Base-by-base conservation (phyloP, 495 filamentous ascomycete genomes). In the Daldinia vernicosa region DNA sequence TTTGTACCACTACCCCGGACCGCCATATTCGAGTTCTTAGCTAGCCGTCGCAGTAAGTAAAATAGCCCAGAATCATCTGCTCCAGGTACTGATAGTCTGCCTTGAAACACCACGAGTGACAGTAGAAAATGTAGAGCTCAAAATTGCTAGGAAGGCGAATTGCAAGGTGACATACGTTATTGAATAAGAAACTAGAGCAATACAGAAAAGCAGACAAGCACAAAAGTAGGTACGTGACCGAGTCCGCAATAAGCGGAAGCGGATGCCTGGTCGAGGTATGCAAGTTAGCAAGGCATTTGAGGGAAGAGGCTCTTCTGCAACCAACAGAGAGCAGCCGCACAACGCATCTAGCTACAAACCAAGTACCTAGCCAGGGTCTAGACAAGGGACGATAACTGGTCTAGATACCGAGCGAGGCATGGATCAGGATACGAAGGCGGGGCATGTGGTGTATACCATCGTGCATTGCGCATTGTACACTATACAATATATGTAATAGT, bases 361-460 rank as follows among this genome's bases (percentile, higher is more conserved):
- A 35, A 14, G 12, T 35, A 35, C 4, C 33, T 35, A 35, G 54
- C 32, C 9, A 26, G 53, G 35, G 55, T 32, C 65, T 52, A 47
- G 59, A 33, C 17, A 50, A 14, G 61, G 47, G 27, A 66, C 53
- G 53, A 63, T 63, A 60, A 50, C 24, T 33, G 35, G 53, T 33
- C 28, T 12, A 52, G 53, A 61, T 40, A 35, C 54, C 57, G 37
- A 56, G 30, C 40, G 30, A 35, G 24, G 17, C 24, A 58, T 66
- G 69, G 59, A 14, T 47, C 57, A 43, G 70, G 69, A 73, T 73
- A 73, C 66, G 66, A 73, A 35, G 33, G 66, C 66, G 66, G 66
- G 69, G 66, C 56, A 67, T 67, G 69, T 59, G 47, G 64, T 69
- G 70, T 72, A 69, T 66, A 56, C 65, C 60, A 72, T 72, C 61